A percentile compares a stretch with the other conserved stretches of the same genome.
phyloP scores from a whole-genome alignment of 108 stramenopile species.

The Stephanodiscus triporus region DNA sequence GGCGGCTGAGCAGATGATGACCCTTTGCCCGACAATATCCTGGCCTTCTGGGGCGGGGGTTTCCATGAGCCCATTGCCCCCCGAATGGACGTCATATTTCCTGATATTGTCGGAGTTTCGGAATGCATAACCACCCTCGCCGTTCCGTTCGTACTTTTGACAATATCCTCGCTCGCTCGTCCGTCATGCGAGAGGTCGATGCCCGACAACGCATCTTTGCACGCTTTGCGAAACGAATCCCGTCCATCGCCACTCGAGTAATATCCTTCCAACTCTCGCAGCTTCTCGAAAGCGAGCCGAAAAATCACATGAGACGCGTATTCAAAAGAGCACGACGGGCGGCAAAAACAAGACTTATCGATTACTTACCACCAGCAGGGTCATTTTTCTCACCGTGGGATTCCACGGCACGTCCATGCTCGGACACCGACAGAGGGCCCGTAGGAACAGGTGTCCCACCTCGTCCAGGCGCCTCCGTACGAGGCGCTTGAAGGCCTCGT shows the following conservation, averaged over 20 bases:
- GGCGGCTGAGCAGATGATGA: constrained; percentile 51
- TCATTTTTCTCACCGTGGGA: constrained; percentile 89
- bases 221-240: constrained; percentile 28
- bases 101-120: constrained; percentile 4
- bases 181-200: background rate
- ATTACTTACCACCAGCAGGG: constrained; percentile 57
- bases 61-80: constrained; percentile 72
- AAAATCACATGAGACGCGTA: background rate
- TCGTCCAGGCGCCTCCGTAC: constrained; percentile 39
- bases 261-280: constrained; percentile 41
- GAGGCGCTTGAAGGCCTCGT: constrained; percentile 55
- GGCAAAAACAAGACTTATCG: too few relatives aligned
- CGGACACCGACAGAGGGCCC: constrained; percentile 58
- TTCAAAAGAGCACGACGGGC: background rate
- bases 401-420: constrained; percentile 71
- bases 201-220: constrained; percentile 43
- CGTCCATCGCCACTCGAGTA: constrained; percentile 15
- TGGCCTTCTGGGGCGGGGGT: constrained; percentile 45
- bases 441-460: constrained; percentile 55
- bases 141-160: constrained; percentile 11
- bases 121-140: constrained; percentile 26
- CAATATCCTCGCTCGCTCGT: background rate
- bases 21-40: constrained; percentile 25
- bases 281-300: background rate
- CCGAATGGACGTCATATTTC: constrained; percentile 55